Conservation (phyloP, 495 filamentous ascomycete species). For the Rusavskia elegans region DNA sequence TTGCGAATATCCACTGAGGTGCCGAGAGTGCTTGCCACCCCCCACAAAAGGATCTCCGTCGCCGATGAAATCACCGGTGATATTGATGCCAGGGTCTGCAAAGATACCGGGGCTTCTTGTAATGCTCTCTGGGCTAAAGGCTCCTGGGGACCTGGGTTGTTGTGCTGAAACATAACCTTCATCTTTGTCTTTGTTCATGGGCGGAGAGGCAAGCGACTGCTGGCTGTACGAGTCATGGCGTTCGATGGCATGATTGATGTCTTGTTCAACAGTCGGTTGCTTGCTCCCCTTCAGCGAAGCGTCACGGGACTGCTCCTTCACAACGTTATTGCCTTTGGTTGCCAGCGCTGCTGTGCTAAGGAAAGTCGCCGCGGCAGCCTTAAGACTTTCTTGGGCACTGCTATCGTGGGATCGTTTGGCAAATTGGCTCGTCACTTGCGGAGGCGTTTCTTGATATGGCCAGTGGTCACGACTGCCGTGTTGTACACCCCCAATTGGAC, state of each 20-base stretch:
- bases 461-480: conserved; percentile 34
- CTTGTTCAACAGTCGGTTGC: conserved; percentile 12
- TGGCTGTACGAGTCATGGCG: conserved; percentile 16
- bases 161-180: conserved; percentile 87
- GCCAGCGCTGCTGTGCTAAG: conserved; percentile 11
- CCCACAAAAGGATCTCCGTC: conserved; percentile 39
- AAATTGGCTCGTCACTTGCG: conserved; percentile 25
- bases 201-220: conserved; percentile 26
- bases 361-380: conserved; percentile 11
- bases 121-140: conserved; percentile 42
- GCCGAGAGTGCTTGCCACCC: conserved; percentile 42
- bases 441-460: conserved; percentile 33
- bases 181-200: conserved; percentile 54
- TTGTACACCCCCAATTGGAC: conserved; percentile 40
- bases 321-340: neutral
- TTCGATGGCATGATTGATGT: conserved; percentile 21
- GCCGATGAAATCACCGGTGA: conserved; percentile 38
- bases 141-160: conserved; percentile 43
- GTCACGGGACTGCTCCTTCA: conserved; percentile 6
- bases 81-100: conserved; percentile 37
- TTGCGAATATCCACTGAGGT: conserved; percentile 81
- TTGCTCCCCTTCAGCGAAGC: conserved; percentile 19
- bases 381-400: conserved; percentile 13
- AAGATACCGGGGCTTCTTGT: conserved; percentile 43
- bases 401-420: conserved; percentile 26